A percentile compares a stretch with the other conserved stretches of the same genome.
phyloP scores from a whole-genome alignment of 768 basidiomycete genomes.

The Russula sp. region DNA sequence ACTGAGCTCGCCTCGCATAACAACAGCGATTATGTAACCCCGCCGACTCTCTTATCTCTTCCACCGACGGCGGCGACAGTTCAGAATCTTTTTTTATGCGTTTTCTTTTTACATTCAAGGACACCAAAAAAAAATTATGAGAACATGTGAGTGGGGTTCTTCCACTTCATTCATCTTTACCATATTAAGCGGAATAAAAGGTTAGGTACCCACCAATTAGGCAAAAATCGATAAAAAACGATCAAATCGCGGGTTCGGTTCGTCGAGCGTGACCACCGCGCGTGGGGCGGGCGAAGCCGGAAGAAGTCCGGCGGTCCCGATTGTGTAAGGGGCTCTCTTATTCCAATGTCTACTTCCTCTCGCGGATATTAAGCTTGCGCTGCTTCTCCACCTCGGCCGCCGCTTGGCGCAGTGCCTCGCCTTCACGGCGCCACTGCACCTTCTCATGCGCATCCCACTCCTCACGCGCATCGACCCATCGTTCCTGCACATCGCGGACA shows the following conservation, averaged over 20 bases:
- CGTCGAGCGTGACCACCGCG: neutral
- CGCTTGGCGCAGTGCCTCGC: slow-evolving; percentile 46
- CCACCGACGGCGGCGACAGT: no score
- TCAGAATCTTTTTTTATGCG: neutral
- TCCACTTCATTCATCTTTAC: neutral
- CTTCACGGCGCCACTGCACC: slow-evolving; percentile 73
- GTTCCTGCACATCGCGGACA: slow-evolving; percentile 81
- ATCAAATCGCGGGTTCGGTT: neutral
- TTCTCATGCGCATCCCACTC: slow-evolving; percentile 81
- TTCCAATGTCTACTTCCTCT: slow-evolving; percentile 20
- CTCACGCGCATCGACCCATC: slow-evolving; percentile 87
- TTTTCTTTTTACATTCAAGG: neutral
- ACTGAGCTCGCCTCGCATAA: no score
- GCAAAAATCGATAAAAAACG: no score
- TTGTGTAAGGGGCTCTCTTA: no score
- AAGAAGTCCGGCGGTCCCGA: no score
- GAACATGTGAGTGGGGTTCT: no score
- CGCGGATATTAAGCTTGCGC: slow-evolving; percentile 28
- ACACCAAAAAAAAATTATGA: neutral
- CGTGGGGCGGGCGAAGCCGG: neutral
- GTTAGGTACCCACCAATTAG: neutral
- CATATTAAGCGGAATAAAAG: neutral
- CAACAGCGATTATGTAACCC: neutral
- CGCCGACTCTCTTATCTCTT: neutral
- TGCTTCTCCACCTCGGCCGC: slow-evolving; percentile 40